Percentiles rank a stretch among this genome's conserved stretches.
These are phyloP conservation scores for Yarrowia sp. DNA, from an alignment of 805 yeast species.

Conservation along the genomic window DNA sequence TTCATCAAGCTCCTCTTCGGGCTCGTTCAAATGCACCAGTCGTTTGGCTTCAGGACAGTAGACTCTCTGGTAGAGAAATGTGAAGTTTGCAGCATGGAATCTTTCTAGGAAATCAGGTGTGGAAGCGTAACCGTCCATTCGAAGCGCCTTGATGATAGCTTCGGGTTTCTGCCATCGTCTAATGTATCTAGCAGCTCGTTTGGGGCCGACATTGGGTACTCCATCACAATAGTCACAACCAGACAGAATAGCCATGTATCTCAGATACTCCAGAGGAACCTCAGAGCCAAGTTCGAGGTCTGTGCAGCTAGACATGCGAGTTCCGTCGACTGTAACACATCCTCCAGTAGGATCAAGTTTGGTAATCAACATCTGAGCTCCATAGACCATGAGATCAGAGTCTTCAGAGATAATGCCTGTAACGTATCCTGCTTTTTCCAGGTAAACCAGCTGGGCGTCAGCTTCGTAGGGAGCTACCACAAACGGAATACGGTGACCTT, in stretches of 20 bases:
- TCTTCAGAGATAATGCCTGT: constrained; percentile 93
- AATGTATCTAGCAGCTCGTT: constrained; percentile 72
- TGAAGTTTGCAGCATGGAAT: constrained; percentile 69
- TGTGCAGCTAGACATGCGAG: constrained; percentile 59
- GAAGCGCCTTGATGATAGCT: constrained; percentile 54
- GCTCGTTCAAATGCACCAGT: constrained; percentile 67
- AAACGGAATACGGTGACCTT: constrained; percentile 62
- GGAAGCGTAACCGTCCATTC: constrained; percentile 66
- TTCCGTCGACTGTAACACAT: constrained; percentile 72
- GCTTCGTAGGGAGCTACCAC: constrained; percentile 99
- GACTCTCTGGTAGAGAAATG: constrained; percentile 86
- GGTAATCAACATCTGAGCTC: constrained; percentile 76
- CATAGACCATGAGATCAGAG: constrained; percentile 89
- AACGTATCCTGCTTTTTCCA: constrained; percentile 75
- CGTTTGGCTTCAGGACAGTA: constrained; percentile 65
- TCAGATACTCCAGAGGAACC: constrained; percentile 63
- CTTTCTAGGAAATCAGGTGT: constrained; percentile 68
- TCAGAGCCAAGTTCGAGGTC: constrained; percentile 56
- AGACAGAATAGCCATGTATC: constrained; percentile 83
- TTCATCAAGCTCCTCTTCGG: constrained; percentile 50
- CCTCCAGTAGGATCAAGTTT: constrained; percentile 75
- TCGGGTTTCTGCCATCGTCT: constrained; percentile 60
- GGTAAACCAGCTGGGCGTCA: constrained; percentile 92
- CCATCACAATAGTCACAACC: constrained; percentile 98
- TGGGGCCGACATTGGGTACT: constrained; percentile 77